Base-by-base conservation (phyloP, 352 stramenopile species). In the Detonula confervacea region DNA sequence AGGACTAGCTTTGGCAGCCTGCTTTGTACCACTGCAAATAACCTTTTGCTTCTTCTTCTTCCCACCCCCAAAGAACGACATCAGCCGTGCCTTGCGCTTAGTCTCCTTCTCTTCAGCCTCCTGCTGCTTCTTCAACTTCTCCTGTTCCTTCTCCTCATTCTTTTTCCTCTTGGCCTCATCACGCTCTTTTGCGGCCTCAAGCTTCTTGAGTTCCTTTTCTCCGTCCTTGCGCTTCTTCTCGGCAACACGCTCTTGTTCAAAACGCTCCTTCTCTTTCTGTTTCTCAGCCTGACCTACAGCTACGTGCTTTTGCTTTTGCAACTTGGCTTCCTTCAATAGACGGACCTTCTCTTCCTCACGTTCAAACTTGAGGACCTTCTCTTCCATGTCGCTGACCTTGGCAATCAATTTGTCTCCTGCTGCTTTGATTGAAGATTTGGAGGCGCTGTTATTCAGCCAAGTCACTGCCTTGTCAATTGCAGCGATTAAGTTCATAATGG, bases 341-440 rank as follows among this genome's bases (percentile, higher is more conserved):
- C 83, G 63, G 18, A 55, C 25, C 44, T 79, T 90, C 60, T 91
- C 85, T 68, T 87, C 84, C 46, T 90, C 86, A 8, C 86, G 78
- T 65, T 89, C 86, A 49, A 82, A 91, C 35, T 90, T 91, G 1
- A 91, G 67, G 5, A 93, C 78, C 37, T 90, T 90, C 20, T 91
- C 81, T 79, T 93, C 86, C 64, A 83, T 80, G 42, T 79, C 74
- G 37, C 72, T 87, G 39, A 93, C 80, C 39, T 83, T 84, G 18
- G 76, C 79, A 35, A 81, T 63, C 11, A 77, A n/a, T 16, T 66
- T 80, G 29, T 87, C 73, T 33, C 76, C 30, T 30, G n/a, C 29
- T 78, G 49, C 14, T 16, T n/a, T n/a, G n/a, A n/a, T n/a, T n/a
- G n/a, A n/a, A n/a, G 46, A 35, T 78, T 44, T 27, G 24, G 49